Evolutionary conservation across 352 stramenopile species (phyloP).

Genomic region (Peronospora farinosa): DNA sequence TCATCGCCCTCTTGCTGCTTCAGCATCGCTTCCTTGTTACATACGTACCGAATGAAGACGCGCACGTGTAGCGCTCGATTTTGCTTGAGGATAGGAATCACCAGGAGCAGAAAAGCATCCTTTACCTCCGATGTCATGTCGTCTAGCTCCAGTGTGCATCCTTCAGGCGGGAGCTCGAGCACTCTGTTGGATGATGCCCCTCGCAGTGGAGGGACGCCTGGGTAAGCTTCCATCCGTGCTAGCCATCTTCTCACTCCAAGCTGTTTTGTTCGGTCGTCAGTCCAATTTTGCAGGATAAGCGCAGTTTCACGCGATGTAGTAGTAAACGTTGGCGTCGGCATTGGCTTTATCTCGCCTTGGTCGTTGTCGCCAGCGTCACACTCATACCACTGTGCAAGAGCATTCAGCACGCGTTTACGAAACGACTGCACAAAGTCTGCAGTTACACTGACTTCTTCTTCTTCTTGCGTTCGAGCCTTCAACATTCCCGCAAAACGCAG

Average conservation of each 20-base stretch:
- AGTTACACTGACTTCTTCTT: conserved; percentile 12
- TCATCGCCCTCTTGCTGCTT: conserved; percentile 10
- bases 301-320: conserved; percentile 53
- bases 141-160: conserved; percentile 43
- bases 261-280: conserved; percentile 31
- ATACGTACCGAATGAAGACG: conserved; percentile 46
- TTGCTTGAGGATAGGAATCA: conserved; percentile 59
- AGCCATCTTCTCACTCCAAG: conserved; percentile 41
- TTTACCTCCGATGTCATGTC: conserved; percentile 66
- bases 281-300: conserved; percentile 63
- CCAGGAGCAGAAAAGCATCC: conserved; percentile 59
- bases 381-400: conserved; percentile 48
- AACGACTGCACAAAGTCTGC: conserved; percentile 26
- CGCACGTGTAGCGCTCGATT: conserved; percentile 44
- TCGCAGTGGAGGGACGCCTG: conserved; percentile 17
- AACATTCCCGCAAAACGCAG: conserved; percentile 21
- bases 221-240: conserved; percentile 33
- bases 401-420: conserved; percentile 28
- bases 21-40: neutral
- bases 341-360: conserved; percentile 6
- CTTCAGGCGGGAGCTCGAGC: conserved; percentile 23
- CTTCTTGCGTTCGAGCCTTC: conserved; percentile 6
- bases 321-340: conserved; percentile 39
- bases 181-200: conserved; percentile 12
- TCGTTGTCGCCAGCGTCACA: conserved; percentile 10